Evolutionary conservation across 495 filamentous ascomycete genomes (phyloP).

Genomic region (Hypomontagnella monticulosa): DNA sequence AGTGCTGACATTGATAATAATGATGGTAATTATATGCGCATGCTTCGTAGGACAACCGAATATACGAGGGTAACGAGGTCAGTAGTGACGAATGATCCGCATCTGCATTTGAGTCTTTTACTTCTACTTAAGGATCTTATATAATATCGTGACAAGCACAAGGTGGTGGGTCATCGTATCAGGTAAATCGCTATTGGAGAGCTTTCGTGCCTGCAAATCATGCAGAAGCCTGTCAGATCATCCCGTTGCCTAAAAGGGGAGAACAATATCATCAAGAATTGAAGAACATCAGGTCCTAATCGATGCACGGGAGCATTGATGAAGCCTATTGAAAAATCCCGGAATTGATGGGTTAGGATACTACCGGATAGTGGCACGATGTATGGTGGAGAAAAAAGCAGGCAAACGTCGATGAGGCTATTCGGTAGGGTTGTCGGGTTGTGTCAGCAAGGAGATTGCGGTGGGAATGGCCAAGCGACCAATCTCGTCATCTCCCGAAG

Average conservation of each 20-base stretch:
- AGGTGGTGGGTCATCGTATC: slow-evolving; percentile 34
- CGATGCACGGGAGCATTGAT: neutral
- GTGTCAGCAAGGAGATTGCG: slow-evolving; percentile 42
- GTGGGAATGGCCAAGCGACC: slow-evolving; percentile 42
- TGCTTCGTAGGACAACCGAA: neutral
- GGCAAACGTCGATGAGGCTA: slow-evolving; percentile 17
- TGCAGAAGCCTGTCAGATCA: slow-evolving; percentile 37
- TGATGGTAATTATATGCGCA: slow-evolving; percentile 3
- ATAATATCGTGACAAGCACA: neutral
- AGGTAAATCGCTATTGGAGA: slow-evolving; percentile 35
- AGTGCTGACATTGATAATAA: slow-evolving; percentile 2
- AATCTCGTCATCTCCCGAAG: slow-evolving; percentile 51
- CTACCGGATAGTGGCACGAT: neutral
- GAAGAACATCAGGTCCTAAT: neutral
- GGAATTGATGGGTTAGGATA: neutral
- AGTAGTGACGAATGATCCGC: neutral
- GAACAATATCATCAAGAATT: no score
- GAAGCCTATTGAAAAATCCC: neutral
- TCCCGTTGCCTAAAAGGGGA: slow-evolving; percentile 19
- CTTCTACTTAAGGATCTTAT: neutral
- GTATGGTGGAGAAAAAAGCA: neutral
- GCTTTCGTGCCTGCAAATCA: slow-evolving; percentile 36
- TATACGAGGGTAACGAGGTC: neutral
- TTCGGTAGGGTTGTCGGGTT: slow-evolving; percentile 23
- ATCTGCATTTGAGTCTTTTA: slow-evolving; percentile 3